Evolutionary conservation across 1,284 basidiomycete species (phyloP).

Genomic region (Coniferiporia sulphurascens): DNA sequence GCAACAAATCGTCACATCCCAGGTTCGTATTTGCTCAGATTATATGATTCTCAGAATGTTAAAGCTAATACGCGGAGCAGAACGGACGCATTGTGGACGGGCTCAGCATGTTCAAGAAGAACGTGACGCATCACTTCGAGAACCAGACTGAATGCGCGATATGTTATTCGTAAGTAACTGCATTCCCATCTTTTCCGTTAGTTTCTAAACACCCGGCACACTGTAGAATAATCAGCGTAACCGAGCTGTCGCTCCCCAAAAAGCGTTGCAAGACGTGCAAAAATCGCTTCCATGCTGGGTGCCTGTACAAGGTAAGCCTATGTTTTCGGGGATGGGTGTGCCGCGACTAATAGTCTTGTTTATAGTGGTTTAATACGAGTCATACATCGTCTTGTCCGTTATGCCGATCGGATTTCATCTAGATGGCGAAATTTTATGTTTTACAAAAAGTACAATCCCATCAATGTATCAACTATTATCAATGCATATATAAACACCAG

Average conservation of each 20-base stretch:
- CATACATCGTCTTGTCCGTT: conserved; percentile 90
- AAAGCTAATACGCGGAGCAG: conserved; percentile 34
- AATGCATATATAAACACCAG: too few relatives aligned
- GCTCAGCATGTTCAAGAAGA: conserved; percentile 91
- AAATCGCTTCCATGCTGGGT: conserved; percentile 92
- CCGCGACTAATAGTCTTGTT: conserved; percentile 13
- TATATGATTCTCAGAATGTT: too few relatives aligned
- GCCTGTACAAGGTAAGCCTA: conserved; percentile 75
- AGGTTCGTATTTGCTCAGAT: conserved; percentile 41
- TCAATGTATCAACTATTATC: too few relatives aligned
- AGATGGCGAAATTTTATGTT: too few relatives aligned
- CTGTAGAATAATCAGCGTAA: conserved; percentile 84
- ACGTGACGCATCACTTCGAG: conserved; percentile 87
- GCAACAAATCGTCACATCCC: conserved; percentile 86
- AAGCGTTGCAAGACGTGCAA: conserved; percentile 95
- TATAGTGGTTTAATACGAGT: conserved; percentile 87
- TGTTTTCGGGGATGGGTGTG: not conserved
- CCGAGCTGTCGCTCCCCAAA: conserved; percentile 83
- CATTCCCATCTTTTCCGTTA: not conserved
- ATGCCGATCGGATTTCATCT: conserved; percentile 78
- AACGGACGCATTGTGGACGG: conserved; percentile 92
- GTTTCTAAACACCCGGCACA: not conserved
- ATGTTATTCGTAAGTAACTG: conserved; percentile 75
- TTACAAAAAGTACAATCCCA: too few relatives aligned
- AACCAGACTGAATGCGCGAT: conserved; percentile 93